A percentile compares a stretch with the other conserved stretches of the same genome.
phyloP scores from a whole-genome alignment of 2,329 filamentous ascomycete genomes.

The Emergomyces pasteurianus region DNA sequence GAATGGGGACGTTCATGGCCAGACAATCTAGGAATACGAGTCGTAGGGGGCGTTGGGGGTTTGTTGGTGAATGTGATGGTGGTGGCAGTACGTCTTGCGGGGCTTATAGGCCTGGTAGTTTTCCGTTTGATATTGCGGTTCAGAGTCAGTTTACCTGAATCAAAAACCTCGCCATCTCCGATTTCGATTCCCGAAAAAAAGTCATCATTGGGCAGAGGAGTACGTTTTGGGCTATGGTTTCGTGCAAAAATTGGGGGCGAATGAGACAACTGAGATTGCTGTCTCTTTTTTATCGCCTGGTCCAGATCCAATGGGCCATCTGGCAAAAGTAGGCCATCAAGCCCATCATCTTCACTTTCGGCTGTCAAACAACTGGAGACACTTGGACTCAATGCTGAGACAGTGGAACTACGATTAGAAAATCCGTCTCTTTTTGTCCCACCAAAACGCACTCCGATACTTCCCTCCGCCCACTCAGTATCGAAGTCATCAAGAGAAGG shows the following conservation, averaged over 20 bases:
- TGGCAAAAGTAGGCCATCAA: constrained; percentile 81
- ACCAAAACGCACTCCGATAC: constrained; percentile 78
- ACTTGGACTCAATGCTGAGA: constrained; percentile 83
- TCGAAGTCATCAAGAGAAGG: constrained; percentile 63
- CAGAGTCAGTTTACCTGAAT: constrained; percentile 65
- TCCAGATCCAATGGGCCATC: constrained; percentile 72
- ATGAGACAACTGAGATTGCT: constrained; percentile 37
- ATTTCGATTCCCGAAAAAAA: constrained; percentile 80
- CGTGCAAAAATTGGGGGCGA: constrained; percentile 16
- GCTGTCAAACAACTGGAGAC: constrained; percentile 80
- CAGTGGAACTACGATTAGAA: constrained; percentile 72
- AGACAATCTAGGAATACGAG: constrained; percentile 68
- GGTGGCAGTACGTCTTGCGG: constrained; percentile 59
- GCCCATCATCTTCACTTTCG: constrained; percentile 86
- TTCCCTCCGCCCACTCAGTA: constrained; percentile 79
- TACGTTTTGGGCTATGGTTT: constrained; percentile 14
- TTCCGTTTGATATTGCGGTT: constrained; percentile 91
- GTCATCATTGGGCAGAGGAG: constrained; percentile 47
- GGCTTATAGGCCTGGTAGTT: constrained; percentile 54
- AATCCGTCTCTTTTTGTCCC: constrained; percentile 71
- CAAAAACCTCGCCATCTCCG: constrained; percentile 69
- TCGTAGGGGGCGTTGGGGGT: constrained; percentile 38
- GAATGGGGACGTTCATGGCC: constrained; percentile 60
- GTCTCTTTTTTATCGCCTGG: constrained; percentile 59
- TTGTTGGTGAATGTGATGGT: constrained; percentile 89